Percentiles rank a stretch among this genome's conserved stretches.
Evolutionary conservation across 257 asterid genomes (phyloP).

Genomic region (Solanum ahanhuiri): DNA sequence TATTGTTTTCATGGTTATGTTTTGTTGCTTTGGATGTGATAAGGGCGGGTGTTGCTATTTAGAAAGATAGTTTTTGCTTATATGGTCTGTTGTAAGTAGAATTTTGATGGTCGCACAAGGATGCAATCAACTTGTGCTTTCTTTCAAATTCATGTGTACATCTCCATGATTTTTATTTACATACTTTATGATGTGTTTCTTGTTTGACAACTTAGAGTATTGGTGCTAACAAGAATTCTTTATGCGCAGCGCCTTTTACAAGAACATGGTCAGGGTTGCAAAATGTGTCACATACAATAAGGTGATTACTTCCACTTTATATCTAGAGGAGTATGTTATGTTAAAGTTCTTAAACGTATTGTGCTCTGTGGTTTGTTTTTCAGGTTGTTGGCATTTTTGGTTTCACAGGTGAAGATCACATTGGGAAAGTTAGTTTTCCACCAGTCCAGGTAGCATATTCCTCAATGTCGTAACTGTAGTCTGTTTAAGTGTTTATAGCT

Average conservation of each 20-base stretch:
- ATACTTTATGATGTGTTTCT: not conserved
- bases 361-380: not conserved
- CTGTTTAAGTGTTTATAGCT: not conserved
- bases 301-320: constrained; percentile 26
- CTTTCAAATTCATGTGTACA: not conserved
- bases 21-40: not conserved
- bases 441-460: constrained; percentile 66
- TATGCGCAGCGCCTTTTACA: constrained; percentile 67
- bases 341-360: not conserved
- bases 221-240: not conserved
- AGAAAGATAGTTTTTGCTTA: not conserved
- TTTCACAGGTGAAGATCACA: constrained; percentile 92
- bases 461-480: not conserved
- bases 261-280: constrained; percentile 75
- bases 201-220: not conserved
- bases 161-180: not conserved
- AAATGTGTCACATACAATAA: constrained; percentile 87
- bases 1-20: not conserved
- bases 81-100: not conserved
- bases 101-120: not conserved
- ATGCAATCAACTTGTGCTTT: not conserved
- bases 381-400: constrained; percentile 94
- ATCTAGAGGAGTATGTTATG: not conserved
- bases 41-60: not conserved
- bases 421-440: constrained; percentile 87